Evolutionary conservation across 768 basidiomycete species (phyloP), one percentile per base, ranked within the genome.

Genomic region (Tylopilus vinaceipallidus): DNA sequence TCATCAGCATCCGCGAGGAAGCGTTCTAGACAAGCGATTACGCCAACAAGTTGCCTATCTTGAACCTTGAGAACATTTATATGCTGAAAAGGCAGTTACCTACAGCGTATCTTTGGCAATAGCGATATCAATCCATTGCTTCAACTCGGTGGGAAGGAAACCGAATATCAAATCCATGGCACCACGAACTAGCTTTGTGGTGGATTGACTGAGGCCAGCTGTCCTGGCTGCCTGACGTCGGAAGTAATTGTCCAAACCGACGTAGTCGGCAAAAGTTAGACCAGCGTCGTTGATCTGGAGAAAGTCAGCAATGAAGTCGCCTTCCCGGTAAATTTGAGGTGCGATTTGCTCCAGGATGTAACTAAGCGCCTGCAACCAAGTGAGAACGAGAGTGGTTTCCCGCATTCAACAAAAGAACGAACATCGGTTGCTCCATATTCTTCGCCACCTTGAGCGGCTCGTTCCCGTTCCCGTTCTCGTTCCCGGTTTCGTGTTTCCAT

Each of bases 151-250:
- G 3, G 87, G 85, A 16, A 98, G 71, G 73, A 95, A 98, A 8
- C 94, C 93, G 66, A 98, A 98, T 45, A 98, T 93, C 45, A 95
- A 71, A 56, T 98, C 95, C 88, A 98, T 83, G 24, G 93, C 91
- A 3, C 86, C 85, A 17, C 91, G 82, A 26, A 94, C 80, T 9
- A 95, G 79, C 71, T 95, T 94, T 50, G 74, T 63, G 23, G 92
- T 93, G 7, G 81, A 70, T 46, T 77, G 76, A 50, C 81, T 83
- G 37, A 95, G 75, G 24, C 83, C 80, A 23, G 76, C 78, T 43
- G 81, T 74, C 23, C 90, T 77, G 6, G 86, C 75, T n/a, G 95
- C 95, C 63, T 98, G 91, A 41, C 95, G 75, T 22, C 91, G 79
- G 74, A 97, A 97, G 69, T 97, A 98, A 52, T 83, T 91, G 64